Percentiles rank a stretch among this genome's conserved stretches.
phyloP scores from a whole-genome alignment of 2,329 filamentous ascomycete genomes.

The Pseudogymnoascus sp. region DNA sequence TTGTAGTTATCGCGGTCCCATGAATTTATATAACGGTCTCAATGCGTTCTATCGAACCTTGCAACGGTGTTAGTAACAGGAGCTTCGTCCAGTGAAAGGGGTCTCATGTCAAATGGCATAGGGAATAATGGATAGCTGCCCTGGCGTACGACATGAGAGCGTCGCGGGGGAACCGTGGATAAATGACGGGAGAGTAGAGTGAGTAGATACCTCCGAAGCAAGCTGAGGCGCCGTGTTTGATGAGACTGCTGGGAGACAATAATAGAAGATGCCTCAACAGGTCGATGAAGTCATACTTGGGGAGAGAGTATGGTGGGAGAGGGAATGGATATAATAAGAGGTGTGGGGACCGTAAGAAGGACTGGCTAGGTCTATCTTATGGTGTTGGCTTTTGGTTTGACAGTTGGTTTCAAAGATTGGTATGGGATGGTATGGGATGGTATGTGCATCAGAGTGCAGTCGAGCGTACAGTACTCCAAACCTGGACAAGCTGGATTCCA shows the following conservation, averaged over 20 bases:
- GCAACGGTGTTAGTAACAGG: background rate
- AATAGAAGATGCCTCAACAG: background rate
- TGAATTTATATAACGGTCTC: background rate
- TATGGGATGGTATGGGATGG: background rate
- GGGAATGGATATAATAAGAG: background rate
- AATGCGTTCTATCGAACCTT: conserved; percentile 5
- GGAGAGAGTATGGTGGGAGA: background rate
- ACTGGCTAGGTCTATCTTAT: background rate
- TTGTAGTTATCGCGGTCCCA: background rate
- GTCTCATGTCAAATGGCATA: background rate
- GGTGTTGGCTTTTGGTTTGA: background rate
- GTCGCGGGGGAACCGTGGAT: background rate
- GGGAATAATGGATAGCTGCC: background rate
- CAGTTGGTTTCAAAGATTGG: background rate
- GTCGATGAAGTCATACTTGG: conserved; percentile 4
- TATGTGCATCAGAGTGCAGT: background rate
- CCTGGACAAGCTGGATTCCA: background rate
- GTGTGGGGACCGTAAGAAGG: background rate
- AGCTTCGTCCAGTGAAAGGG: background rate
- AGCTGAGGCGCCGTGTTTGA: background rate
- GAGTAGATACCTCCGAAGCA: conserved; percentile 3
- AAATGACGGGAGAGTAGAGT: background rate
- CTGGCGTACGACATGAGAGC: background rate
- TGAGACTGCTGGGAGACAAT: background rate
- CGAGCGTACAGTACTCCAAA: background rate